These are phyloP conservation scores for Plasmodium vivax DNA, from an alignment of 169 alveolate genomes.

Conservation along the genomic window DNA sequence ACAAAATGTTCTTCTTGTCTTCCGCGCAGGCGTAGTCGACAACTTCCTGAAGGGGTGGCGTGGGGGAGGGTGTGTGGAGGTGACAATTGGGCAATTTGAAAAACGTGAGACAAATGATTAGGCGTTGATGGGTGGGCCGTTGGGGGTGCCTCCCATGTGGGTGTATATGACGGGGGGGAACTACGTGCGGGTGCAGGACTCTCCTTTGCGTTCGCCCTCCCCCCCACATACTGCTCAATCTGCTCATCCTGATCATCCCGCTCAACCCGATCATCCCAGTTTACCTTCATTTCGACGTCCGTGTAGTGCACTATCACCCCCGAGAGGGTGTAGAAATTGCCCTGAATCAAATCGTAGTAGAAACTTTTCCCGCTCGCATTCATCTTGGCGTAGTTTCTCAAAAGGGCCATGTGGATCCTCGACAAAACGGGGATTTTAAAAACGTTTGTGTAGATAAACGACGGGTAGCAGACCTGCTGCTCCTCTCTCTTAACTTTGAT, in stretches of 20 bases:
- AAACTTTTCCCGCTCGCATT: neutral
- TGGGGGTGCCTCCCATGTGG: neutral
- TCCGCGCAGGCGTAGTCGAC: conserved; percentile 15
- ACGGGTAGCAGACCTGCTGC: conserved; percentile 15
- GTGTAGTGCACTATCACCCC: conserved; percentile 64
- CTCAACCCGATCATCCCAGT: neutral
- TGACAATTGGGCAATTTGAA: neutral
- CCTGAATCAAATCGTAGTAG: conserved; percentile 56
- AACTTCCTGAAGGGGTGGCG: conserved; percentile 18
- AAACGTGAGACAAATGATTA: neutral
- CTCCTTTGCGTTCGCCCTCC: neutral
- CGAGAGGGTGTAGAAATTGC: conserved; percentile 46
- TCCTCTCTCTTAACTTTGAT: neutral
- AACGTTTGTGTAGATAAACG: conserved; percentile 62
- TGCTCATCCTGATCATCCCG: no score
- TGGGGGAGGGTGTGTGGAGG: neutral
- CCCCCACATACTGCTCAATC: neutral
- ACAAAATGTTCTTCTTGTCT: conserved; percentile 13
- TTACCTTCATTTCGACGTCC: conserved; percentile 52
- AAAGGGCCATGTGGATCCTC: conserved; percentile 12
- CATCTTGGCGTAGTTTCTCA: conserved; percentile 18
- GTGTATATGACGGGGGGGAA: neutral
- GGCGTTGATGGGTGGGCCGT: neutral
- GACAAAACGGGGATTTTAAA: conserved; percentile 65
- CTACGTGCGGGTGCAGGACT: neutral